Percentiles rank a stretch among this genome's conserved stretches.
Evolutionary conservation across 2,329 filamentous ascomycete genomes (phyloP).

Genomic region (Pyricularia grisea): DNA sequence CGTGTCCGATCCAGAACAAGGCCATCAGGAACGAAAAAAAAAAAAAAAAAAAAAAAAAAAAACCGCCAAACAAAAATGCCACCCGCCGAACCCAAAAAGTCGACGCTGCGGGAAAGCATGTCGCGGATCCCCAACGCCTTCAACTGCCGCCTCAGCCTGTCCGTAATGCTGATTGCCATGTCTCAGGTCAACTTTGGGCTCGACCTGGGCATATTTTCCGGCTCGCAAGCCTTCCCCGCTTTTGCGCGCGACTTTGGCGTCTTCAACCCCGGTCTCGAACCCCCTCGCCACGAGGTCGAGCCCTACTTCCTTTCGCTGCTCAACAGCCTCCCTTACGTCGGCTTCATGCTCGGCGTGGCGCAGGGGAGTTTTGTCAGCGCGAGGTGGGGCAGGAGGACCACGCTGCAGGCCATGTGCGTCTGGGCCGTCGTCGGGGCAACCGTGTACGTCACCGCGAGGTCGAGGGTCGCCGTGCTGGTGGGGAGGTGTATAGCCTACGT

Average conservation of each 20-base stretch:
- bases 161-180: constrained; percentile 19
- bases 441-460: constrained; percentile 20
- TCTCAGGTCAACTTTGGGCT: constrained; percentile 30
- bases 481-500: constrained; percentile 25
- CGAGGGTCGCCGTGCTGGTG: constrained; percentile 20
- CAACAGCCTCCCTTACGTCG: constrained; percentile 24
- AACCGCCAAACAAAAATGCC: background rate
- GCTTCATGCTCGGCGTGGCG: constrained; percentile 19
- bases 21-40: background rate
- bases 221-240: constrained; percentile 26
- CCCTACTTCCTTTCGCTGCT: constrained; percentile 25
- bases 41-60: background rate
- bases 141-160: constrained; percentile 12
- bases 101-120: background rate
- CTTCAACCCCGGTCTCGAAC: constrained; percentile 10
- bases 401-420: constrained; percentile 26
- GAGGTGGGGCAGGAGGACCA: constrained; percentile 22
- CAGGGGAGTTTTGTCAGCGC: constrained; percentile 19
- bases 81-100: background rate
- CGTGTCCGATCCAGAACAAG: no score
- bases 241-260: constrained; percentile 24
- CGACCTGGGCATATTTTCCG: constrained; percentile 25
- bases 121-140: constrained; percentile 13
- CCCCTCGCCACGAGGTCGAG: constrained; percentile 11
- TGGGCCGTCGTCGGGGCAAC: constrained; percentile 23